Conservation (phyloP, 2,329 filamentous ascomycete species). For the Colletotrichum tabaci region DNA sequence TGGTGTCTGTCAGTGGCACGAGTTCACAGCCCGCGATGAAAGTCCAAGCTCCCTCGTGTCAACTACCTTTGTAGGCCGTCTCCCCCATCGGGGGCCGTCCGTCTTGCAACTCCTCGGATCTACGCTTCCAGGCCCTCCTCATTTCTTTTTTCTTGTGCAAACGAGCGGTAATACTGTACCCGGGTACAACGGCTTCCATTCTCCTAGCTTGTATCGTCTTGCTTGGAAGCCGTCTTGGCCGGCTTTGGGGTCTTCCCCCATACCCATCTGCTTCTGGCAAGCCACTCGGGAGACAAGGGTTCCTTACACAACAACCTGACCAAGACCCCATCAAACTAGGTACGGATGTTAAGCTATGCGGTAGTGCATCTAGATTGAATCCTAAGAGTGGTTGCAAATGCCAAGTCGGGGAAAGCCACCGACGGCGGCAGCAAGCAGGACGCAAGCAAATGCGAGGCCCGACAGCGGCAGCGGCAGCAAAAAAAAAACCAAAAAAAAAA, state of each 20-base stretch:
- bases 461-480: not conserved
- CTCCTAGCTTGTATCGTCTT: slow-evolving; percentile 12
- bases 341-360: not conserved
- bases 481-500: not conserved
- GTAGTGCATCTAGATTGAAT: not conserved
- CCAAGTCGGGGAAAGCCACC: slow-evolving; percentile 7
- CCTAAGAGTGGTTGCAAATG: not conserved
- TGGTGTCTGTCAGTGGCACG: not conserved
- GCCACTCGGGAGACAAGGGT: slow-evolving; percentile 22
- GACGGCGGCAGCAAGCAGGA: slow-evolving; percentile 21
- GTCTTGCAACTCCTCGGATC: slow-evolving; percentile 27
- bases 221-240: slow-evolving; percentile 3
- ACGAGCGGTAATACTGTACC: not conserved
- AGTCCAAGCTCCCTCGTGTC: slow-evolving; percentile 2
- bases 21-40: not conserved
- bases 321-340: slow-evolving; percentile 1
- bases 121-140: slow-evolving; percentile 28
- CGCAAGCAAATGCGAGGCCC: slow-evolving; percentile 7
- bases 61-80: not conserved
- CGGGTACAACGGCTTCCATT: slow-evolving; percentile 30
- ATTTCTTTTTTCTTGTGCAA: slow-evolving; percentile 21
- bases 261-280: slow-evolving; percentile 18
- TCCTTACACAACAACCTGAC: slow-evolving; percentile 14
- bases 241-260: slow-evolving; percentile 4
- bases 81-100: not conserved